Evolutionary conservation across 768 basidiomycete genomes (phyloP).

Genomic region (Hortiboletus flavorubellus): DNA sequence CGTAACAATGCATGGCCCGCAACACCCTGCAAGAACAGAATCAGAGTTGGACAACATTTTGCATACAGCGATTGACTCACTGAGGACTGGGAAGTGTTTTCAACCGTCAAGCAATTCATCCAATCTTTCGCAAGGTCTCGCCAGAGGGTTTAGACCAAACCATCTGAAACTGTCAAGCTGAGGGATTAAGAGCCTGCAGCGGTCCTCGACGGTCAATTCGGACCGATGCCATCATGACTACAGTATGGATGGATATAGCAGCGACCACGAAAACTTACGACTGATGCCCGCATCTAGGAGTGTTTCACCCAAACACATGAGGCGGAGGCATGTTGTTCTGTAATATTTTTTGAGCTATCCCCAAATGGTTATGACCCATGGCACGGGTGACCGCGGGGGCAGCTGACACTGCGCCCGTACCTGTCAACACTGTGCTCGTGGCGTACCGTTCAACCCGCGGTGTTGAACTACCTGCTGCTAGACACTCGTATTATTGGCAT

Average conservation of each 20-base stretch:
- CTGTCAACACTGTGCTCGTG: too few relatives aligned
- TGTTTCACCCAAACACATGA: not conserved
- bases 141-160: not conserved
- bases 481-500: too few relatives aligned
- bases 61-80: not conserved
- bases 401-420: too few relatives aligned
- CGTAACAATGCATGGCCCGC: not conserved
- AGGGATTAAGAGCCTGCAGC: not conserved
- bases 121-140: too few relatives aligned
- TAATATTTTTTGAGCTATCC: not conserved
- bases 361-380: not conserved
- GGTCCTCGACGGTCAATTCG: not conserved
- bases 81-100: not conserved
- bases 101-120: not conserved
- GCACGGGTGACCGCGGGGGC: too few relatives aligned
- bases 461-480: too few relatives aligned
- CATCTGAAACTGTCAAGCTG: not conserved
- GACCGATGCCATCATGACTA: not conserved
- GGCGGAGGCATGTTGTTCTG: not conserved
- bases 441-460: too few relatives aligned
- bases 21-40: not conserved
- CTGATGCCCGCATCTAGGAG: not conserved
- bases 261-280: not conserved
- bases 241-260: not conserved
- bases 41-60: not conserved